Percentiles rank a stretch among this genome's conserved stretches.
These are phyloP conservation scores for Aegilops speltoides DNA, from an alignment of 176 grass and related monocot species.

Conservation along the genomic window DNA sequence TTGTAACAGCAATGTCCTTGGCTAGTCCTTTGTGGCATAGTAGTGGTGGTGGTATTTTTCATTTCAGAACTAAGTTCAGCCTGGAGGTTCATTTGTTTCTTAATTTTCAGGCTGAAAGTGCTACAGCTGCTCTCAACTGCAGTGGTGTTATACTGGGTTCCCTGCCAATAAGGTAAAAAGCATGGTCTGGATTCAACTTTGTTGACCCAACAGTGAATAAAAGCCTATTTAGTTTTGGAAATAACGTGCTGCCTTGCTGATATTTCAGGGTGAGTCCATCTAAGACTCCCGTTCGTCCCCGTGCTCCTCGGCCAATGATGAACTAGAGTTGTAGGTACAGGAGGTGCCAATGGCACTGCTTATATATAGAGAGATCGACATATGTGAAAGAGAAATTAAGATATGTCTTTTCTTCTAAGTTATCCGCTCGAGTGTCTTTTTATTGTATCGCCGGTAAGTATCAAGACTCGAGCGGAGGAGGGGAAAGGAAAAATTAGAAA, in stretches of 20 bases:
- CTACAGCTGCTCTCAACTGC: constrained; percentile 95
- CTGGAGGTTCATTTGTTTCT: background rate
- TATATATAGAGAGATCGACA: constrained; percentile 71
- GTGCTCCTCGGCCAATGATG: constrained; percentile 65
- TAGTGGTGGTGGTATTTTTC: background rate
- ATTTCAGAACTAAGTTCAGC: background rate
- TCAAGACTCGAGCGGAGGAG: constrained; percentile 20
- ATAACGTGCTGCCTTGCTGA: background rate
- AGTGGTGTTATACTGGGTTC: constrained; percentile 93
- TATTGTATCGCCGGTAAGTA: constrained; percentile 32
- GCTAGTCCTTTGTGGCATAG: background rate
- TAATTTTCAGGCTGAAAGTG: constrained; percentile 89
- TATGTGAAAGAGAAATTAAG: constrained; percentile 54
- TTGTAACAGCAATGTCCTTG: background rate
- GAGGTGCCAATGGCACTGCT: constrained; percentile 70
- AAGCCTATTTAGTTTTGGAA: background rate
- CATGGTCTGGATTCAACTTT: background rate
- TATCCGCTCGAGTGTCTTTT: constrained; percentile 25
- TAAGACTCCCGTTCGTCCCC: constrained; percentile 95
- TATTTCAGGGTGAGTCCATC: constrained; percentile 95
- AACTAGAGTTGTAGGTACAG: constrained; percentile 80
- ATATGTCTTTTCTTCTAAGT: constrained; percentile 59
- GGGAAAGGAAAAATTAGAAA: constrained; percentile 9
- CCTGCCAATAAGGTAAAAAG: constrained; percentile 85
- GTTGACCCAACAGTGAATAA: background rate